Conservation (phyloP, 2,329 filamentous ascomycete species). For the Lachnellula suecica region DNA sequence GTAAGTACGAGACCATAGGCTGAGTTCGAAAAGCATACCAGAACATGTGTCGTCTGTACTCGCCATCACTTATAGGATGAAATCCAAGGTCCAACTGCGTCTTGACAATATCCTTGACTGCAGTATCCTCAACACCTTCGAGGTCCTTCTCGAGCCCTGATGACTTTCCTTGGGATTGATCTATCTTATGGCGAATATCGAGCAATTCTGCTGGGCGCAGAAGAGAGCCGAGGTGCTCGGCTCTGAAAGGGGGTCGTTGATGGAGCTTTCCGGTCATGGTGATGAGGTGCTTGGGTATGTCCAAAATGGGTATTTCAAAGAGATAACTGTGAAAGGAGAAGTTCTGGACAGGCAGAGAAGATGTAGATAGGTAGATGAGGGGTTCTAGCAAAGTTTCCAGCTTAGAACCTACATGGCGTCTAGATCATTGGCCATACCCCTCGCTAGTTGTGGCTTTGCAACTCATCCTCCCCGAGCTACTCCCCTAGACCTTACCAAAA, state of each 20-base stretch:
- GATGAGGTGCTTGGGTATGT: neutral
- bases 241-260: slow-evolving; percentile 38
- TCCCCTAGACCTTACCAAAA: too few species aligned
- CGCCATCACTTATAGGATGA: slow-evolving; percentile 57
- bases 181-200: slow-evolving; percentile 51
- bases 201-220: slow-evolving; percentile 57
- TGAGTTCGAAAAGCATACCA: slow-evolving; percentile 35
- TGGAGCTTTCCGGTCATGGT: slow-evolving; percentile 18
- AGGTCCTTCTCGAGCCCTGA: slow-evolving; percentile 41
- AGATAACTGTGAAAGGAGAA: too few species aligned
- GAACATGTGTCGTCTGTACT: slow-evolving; percentile 40
- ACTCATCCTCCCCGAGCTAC: too few species aligned
- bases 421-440: too few species aligned
- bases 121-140: slow-evolving; percentile 50
- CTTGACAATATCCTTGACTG: slow-evolving; percentile 58
- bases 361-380: too few species aligned
- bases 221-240: slow-evolving; percentile 63
- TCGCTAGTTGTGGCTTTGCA: too few species aligned
- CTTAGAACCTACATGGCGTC: too few species aligned
- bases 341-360: too few species aligned
- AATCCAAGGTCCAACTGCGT: slow-evolving; percentile 59
- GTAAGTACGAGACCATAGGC: neutral
- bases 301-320: too few species aligned
- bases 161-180: slow-evolving; percentile 43
- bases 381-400: too few species aligned